phyloP scores from a whole-genome alignment of 1,284 basidiomycete species.

The Trichosporon coremiiforme region DNA sequence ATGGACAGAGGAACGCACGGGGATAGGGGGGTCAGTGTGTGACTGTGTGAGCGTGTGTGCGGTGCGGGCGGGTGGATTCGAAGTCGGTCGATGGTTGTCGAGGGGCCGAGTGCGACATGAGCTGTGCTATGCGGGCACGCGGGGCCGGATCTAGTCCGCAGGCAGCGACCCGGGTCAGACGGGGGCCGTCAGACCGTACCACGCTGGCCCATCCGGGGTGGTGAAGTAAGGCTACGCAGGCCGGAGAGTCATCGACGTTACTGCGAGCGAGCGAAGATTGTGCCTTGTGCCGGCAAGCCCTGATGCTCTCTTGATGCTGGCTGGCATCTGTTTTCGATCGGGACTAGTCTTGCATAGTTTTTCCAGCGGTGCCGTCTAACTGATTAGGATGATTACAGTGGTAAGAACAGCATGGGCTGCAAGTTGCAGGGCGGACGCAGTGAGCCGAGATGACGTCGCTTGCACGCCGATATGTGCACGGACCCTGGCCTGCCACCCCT shows the following conservation, averaged over 20 bases:
- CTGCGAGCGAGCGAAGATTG: neutral
- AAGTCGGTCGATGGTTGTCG: constrained; percentile 13
- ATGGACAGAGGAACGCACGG: neutral
- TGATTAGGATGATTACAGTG: too few relatives aligned
- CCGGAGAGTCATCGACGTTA: neutral
- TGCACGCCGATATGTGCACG: neutral
- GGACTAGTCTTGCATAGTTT: neutral
- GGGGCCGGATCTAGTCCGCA: too few relatives aligned
- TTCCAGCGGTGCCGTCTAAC: neutral
- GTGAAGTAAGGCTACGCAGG: neutral
- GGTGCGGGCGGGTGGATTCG: neutral
- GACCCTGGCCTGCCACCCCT: neutral
- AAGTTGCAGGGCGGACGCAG: neutral
- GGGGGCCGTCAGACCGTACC: too few relatives aligned
- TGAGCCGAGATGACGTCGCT: neutral
- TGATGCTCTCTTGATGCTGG: neutral
- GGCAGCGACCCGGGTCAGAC: too few relatives aligned
- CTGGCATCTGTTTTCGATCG: neutral
- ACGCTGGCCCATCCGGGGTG: too few relatives aligned
- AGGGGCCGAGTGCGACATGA: neutral
- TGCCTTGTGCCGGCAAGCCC: constrained; percentile 2
- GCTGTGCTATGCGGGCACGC: too few relatives aligned
- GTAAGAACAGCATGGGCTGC: too few relatives aligned
- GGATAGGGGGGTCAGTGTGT: neutral
- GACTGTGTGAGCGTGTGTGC: neutral